A percentile compares a stretch with the other conserved stretches of the same genome.
phyloP scores from a whole-genome alignment of 768 basidiomycete genomes.

The Clitopilus hobsonii region DNA sequence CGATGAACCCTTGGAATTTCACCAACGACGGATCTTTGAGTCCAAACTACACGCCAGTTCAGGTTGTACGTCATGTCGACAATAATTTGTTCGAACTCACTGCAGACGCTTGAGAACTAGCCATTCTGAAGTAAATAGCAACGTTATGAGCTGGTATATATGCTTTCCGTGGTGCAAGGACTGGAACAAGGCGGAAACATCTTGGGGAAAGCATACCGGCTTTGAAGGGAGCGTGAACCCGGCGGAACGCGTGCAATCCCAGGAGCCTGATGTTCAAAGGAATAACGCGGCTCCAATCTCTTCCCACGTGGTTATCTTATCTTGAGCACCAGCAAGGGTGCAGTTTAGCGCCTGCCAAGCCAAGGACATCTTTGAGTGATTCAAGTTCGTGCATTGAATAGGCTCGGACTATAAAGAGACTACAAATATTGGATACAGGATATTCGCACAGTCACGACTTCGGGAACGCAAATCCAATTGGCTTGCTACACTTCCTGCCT shows the following conservation, averaged over 20 bases:
- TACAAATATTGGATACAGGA: too few relatives aligned
- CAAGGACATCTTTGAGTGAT: too few relatives aligned
- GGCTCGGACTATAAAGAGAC: too few relatives aligned
- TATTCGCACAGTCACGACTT: too few relatives aligned
- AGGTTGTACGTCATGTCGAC: background rate
- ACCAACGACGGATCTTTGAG: constrained; percentile 76
- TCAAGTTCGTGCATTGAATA: too few relatives aligned
- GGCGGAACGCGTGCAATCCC: background rate
- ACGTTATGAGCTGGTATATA: background rate
- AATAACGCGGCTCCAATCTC: background rate
- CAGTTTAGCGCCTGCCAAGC: too few relatives aligned
- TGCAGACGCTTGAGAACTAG: constrained; percentile 3
- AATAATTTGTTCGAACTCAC: constrained; percentile 4
- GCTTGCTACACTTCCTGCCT: background rate
- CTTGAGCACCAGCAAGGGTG: too few relatives aligned
- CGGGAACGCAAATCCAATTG: too few relatives aligned
- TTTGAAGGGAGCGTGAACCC: background rate
- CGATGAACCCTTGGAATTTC: constrained; percentile 72
- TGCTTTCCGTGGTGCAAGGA: background rate
- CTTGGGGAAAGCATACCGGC: background rate
- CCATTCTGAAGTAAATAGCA: background rate
- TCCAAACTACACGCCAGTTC: constrained; percentile 45
- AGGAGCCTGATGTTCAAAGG: too few relatives aligned
- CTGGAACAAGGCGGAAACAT: background rate
- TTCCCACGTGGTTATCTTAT: background rate